Conservation (phyloP, 2,329 filamentous ascomycete genomes). For the Elsinoe fawcettii region DNA sequence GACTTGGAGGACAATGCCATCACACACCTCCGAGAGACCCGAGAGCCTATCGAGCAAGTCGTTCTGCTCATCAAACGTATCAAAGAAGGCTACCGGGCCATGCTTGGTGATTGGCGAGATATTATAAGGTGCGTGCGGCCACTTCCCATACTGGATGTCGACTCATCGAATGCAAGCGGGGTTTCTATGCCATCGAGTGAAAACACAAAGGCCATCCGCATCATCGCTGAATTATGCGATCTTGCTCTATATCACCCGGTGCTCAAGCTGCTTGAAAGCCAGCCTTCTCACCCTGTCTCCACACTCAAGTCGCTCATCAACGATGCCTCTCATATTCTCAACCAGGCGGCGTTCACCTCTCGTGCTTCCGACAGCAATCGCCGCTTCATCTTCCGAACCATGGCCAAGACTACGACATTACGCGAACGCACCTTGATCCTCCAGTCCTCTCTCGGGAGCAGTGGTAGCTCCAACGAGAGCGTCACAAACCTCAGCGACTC, state of each 20-base stretch:
- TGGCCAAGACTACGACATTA: not conserved
- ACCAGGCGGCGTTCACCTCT: not conserved
- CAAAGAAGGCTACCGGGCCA: not conserved
- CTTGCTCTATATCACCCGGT: not conserved
- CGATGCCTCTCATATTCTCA: not conserved
- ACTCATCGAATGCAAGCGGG: not conserved
- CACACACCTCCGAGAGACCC: not conserved
- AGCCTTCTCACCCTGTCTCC: not conserved
- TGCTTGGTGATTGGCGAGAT: not conserved
- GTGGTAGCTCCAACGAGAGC: not conserved
- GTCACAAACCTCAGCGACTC: not conserved
- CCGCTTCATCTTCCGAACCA: not conserved
- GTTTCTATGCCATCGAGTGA: not conserved
- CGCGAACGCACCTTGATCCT: not conserved
- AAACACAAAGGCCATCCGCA: not conserved
- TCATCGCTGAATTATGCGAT: not conserved
- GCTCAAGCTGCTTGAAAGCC: not conserved
- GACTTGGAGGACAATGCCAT: not conserved
- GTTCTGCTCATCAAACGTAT: not conserved
- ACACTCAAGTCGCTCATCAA: not conserved
- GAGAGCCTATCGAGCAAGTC: not conserved
- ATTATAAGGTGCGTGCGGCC: not conserved
- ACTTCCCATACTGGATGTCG: not conserved
- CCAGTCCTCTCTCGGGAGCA: not conserved
- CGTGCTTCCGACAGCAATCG: not conserved